Evolutionary conservation across 2,329 filamentous ascomycete species (phyloP).

Genomic region (Cladosporium phlei): DNA sequence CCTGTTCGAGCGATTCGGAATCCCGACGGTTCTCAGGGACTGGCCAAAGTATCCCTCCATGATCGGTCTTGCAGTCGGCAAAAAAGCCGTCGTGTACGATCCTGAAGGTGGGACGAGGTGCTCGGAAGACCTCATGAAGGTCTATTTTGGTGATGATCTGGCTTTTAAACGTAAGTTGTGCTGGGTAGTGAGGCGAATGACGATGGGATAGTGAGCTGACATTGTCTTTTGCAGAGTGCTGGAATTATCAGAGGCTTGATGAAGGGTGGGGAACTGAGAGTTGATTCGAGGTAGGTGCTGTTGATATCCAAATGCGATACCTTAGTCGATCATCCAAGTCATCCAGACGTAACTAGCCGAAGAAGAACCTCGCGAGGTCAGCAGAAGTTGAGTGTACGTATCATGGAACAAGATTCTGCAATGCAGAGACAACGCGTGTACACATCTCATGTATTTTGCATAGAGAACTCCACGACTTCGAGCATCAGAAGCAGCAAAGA

Average conservation of each 20-base stretch:
- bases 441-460: too few relatives aligned
- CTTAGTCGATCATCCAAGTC: too few relatives aligned
- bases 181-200: not conserved
- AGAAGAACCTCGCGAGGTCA: too few relatives aligned
- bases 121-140: slow-evolving; percentile 59
- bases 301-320: too few relatives aligned
- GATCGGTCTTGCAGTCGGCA: slow-evolving; percentile 68
- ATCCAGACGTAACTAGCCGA: too few relatives aligned
- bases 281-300: too few relatives aligned
- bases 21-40: slow-evolving; percentile 30
- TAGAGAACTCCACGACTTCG: too few relatives aligned
- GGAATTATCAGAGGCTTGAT: slow-evolving; percentile 11
- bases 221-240: slow-evolving; percentile 3
- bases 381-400: too few relatives aligned
- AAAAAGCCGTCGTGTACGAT: slow-evolving; percentile 61
- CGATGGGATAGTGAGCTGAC: not conserved
- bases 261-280: slow-evolving; percentile 11
- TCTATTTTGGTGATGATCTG: slow-evolving; percentile 65
- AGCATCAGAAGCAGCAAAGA: too few relatives aligned
- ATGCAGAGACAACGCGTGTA: too few relatives aligned
- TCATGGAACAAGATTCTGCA: too few relatives aligned
- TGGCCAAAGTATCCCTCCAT: slow-evolving; percentile 52
- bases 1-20: slow-evolving; percentile 33
- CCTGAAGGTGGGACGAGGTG: slow-evolving; percentile 52
- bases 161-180: slow-evolving; percentile 27